These are phyloP conservation scores for Cardamine occulta DNA, from an alignment of 345 rosid species.

Conservation along the genomic window DNA sequence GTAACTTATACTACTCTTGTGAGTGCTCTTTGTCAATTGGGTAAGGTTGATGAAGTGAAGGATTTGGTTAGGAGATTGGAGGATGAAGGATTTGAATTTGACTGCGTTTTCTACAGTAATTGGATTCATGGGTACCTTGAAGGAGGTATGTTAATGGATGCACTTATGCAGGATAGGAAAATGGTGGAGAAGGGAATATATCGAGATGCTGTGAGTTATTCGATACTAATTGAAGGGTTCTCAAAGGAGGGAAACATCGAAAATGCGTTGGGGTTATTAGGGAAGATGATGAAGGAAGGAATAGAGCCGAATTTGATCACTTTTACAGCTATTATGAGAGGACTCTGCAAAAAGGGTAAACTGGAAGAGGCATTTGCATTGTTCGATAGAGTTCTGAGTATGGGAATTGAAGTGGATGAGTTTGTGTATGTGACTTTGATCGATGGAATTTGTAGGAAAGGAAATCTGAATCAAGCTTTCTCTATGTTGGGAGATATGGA, in stretches of 20 bases:
- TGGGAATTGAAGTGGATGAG: slow-evolving; percentile 67
- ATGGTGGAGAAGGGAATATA: slow-evolving; percentile 59
- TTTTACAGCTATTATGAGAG: slow-evolving; percentile 59
- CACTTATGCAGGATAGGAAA: slow-evolving; percentile 49
- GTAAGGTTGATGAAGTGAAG: slow-evolving; percentile 59
- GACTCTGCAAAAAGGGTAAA: slow-evolving; percentile 66
- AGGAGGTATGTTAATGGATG: slow-evolving; percentile 55
- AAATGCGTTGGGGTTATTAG: slow-evolving; percentile 59
- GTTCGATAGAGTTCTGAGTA: slow-evolving; percentile 55
- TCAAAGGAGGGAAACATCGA: slow-evolving; percentile 51
- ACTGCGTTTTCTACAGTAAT: slow-evolving; percentile 65
- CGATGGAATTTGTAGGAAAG: slow-evolving; percentile 65
- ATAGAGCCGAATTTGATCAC: slow-evolving; percentile 63
- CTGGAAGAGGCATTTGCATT: slow-evolving; percentile 62
- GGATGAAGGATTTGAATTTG: slow-evolving; percentile 61
- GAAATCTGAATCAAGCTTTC: slow-evolving; percentile 57
- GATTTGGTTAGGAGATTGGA: slow-evolving; percentile 55
- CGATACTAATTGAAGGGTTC: slow-evolving; percentile 62
- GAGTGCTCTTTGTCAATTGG: slow-evolving; percentile 62
- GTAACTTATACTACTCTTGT: slow-evolving; percentile 66
- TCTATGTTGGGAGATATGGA: slow-evolving; percentile 71
- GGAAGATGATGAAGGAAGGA: slow-evolving; percentile 63
- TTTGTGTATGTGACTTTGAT: slow-evolving; percentile 72
- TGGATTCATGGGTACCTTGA: slow-evolving; percentile 64
- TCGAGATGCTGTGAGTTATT: slow-evolving; percentile 60